These are phyloP conservation scores for Mollisia scopiformis DNA, from an alignment of 2,329 filamentous ascomycete species.

Conservation along the genomic window DNA sequence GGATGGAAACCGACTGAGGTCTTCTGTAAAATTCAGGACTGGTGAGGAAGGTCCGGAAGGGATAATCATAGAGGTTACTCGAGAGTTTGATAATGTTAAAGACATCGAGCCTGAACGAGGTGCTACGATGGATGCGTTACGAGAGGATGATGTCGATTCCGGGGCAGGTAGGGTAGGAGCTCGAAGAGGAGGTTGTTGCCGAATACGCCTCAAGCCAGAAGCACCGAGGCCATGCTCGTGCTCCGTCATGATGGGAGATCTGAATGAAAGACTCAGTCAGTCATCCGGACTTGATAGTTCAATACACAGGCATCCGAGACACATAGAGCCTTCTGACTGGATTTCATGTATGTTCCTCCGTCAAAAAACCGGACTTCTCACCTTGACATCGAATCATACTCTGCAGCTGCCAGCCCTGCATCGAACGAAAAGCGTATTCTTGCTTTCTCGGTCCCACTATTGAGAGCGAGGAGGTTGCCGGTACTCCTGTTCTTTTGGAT, in stretches of 20 bases:
- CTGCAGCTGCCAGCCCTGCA: constrained; percentile 57
- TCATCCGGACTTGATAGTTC: constrained; percentile 12
- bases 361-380: constrained; percentile 44
- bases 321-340: constrained; percentile 17
- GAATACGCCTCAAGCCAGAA: constrained; percentile 89
- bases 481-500: constrained; percentile 69
- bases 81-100: constrained; percentile 59
- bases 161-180: constrained; percentile 68
- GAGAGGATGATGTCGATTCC: constrained; percentile 56
- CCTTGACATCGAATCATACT: constrained; percentile 76
- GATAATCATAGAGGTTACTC: constrained; percentile 30
- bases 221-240: constrained; percentile 86
- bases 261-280: constrained; percentile 43
- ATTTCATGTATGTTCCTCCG: background rate
- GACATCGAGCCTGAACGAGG: constrained; percentile 74
- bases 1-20: constrained; percentile 88
- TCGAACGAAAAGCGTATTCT: constrained; percentile 79
- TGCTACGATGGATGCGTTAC: constrained; percentile 55
- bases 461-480: constrained; percentile 53
- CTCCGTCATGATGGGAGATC: constrained; percentile 80
- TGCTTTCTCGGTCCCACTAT: constrained; percentile 55
- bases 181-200: constrained; percentile 76
- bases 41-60: constrained; percentile 70
- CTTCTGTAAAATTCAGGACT: constrained; percentile 74
- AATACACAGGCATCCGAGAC: constrained; percentile 22